phyloP scores from a whole-genome alignment of 2,329 filamentous ascomycete genomes.

The Verticillium isaacii region DNA sequence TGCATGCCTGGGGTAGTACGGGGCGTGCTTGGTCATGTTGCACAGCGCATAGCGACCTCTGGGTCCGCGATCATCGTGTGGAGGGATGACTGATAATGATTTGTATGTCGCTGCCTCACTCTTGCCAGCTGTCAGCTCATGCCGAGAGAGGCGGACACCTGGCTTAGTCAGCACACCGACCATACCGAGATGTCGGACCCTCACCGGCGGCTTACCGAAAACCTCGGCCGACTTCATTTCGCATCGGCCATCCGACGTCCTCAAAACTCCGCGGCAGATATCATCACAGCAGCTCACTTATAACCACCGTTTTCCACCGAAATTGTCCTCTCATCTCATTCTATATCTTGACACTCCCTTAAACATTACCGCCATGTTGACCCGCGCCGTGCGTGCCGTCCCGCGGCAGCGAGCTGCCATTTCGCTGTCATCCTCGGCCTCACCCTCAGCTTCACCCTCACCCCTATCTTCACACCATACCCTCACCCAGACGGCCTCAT shows the following conservation, averaged over 20 bases:
- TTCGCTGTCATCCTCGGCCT: background rate
- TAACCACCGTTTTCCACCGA: conserved; percentile 21
- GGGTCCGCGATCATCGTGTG: no score
- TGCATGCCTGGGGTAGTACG: conserved; percentile 7
- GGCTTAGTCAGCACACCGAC: background rate
- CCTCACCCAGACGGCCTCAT: conserved; percentile 11
- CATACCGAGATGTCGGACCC: background rate
- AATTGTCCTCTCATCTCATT: conserved; percentile 20
- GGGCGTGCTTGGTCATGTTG: conserved; percentile 7
- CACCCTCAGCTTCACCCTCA: background rate
- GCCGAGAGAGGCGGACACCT: background rate
- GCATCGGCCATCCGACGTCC: conserved; percentile 17
- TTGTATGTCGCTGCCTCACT: no score
- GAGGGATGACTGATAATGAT: no score
- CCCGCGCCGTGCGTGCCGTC: conserved; percentile 8
- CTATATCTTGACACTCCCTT: conserved; percentile 1
- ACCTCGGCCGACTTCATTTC: conserved; percentile 3
- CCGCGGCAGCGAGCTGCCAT: conserved; percentile 5
- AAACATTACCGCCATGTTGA: conserved; percentile 4
- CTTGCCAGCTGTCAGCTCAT: no score
- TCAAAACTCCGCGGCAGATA: conserved; percentile 45
- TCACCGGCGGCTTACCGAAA: conserved; percentile 12
- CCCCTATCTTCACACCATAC: background rate
- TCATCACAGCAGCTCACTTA: conserved; percentile 33
- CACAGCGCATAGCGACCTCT: background rate